phyloP scores from a whole-genome alignment of 805 yeast species.

The Candida arabinofermentans region DNA sequence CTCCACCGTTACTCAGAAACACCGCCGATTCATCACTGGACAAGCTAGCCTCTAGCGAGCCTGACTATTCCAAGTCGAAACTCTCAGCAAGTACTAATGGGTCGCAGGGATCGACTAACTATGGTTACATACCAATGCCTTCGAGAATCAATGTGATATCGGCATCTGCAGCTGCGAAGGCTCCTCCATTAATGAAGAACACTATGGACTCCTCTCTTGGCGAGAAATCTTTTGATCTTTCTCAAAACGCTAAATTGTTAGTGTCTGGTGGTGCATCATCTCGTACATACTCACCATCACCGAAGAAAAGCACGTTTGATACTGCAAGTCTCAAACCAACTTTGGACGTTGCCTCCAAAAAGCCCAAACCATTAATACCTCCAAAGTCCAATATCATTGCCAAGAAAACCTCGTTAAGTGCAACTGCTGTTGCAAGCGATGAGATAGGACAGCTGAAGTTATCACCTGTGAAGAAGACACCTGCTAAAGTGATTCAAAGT shows the following conservation, averaged over 20 bases:
- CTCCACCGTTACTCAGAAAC: constrained; percentile 15
- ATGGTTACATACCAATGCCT: too few species aligned
- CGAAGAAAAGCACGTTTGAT: too few species aligned
- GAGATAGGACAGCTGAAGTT: constrained; percentile 5
- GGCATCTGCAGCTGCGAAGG: constrained; percentile 2
- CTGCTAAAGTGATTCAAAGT: neutral
- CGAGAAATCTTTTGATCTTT: constrained; percentile 12
- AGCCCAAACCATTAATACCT: neutral
- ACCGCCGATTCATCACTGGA: constrained; percentile 10
- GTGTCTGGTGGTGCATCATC: constrained; percentile 8
- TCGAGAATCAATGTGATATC: neutral
- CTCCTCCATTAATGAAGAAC: constrained; percentile 1
- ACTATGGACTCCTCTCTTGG: constrained; percentile 10
- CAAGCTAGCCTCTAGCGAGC: too few species aligned
- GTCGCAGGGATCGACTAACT: too few species aligned
- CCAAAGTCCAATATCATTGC: constrained; percentile 1
- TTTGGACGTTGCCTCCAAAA: too few species aligned
- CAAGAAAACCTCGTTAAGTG: neutral
- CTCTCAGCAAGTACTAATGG: too few species aligned
- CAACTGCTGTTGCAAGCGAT: too few species aligned
- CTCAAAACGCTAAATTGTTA: constrained; percentile 9
- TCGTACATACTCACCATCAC: neutral
- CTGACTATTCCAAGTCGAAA: too few species aligned
- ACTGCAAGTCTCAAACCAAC: too few species aligned
- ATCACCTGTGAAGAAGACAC: constrained; percentile 9